Evolutionary conservation across 768 basidiomycete species (phyloP), one percentile per base, ranked within the genome.

Genomic region (Boletus reticuloceps): DNA sequence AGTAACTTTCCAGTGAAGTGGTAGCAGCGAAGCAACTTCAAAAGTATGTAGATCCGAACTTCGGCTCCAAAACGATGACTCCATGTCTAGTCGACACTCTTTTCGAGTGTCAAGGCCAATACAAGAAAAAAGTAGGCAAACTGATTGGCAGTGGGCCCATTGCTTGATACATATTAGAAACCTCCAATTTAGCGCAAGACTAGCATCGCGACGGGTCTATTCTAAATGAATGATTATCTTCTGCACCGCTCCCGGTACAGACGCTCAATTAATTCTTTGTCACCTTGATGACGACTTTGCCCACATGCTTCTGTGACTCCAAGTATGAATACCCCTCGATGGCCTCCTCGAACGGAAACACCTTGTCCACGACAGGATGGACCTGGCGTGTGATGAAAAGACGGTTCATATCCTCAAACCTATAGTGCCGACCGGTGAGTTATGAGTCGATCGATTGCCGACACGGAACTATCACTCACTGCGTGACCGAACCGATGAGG

Each of bases 241-340:
- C 6, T 41, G 20, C 40, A 41, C 7, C 22, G 16, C 20, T 36
- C 20, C 16, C 27, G 32, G 29, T 29, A 29, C 29, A 29, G 29
- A 9, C 9, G 29, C 29, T 29, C 27, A 13, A 19, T 69, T 34
- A 64, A 40, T 59, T 42, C 51, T 27, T 41, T 11, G 65, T 34
- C 27, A 84, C 77, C 68, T 75, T 76, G 55, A 84, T 79, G 17
- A 81, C 42, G 10, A 85, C 76, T 69, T 87, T 85, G 16, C 85
- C 85, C 20, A 84, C 78, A 64, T 85, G 82, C 54, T 75, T 74
- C 56, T 84, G 82, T 1, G 75, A 78, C 55, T 77, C 72, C 51
- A 84, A 71, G 62, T 84, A 76, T 43, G 71, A 69, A 64, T 81
- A 85, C 1, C 84, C 85, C 43, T 77, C 70, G 29, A 73, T 66